Base-by-base conservation (phyloP, 1,139 yeast species). In the Candida sanyaensis region DNA sequence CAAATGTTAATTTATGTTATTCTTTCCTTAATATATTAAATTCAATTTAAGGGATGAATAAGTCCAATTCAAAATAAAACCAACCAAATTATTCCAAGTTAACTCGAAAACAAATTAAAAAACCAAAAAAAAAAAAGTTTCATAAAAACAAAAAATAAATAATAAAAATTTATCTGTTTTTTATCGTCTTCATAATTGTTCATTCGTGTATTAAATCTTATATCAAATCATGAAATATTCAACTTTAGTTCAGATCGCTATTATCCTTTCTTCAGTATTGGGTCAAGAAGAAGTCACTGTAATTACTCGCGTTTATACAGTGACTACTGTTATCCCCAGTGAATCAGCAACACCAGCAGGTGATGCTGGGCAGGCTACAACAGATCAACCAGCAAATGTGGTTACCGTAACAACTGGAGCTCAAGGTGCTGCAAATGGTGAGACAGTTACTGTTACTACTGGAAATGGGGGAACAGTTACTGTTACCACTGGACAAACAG, bases 201-300 rank as follows among this genome's bases (percentile, higher is more conserved):
- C 21, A 32, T 37, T 12, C 30, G 40, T 37, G 40, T 37, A 10
- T 32, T 32, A 6, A 11, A 10, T 24, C 9, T 29, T 11, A 21
- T 21, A 6, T 11, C 10, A 10, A 21, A 37, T 17, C 17, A 44
- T 44, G 48, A 45, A 41, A 24, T 31, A 37, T 12, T 41, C 48
- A 11, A 39, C 34, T 13, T 41, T 44, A 33, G 29, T 43, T 37
- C 30, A 31, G 32, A 39, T 43, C 33, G 44, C 43, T 21, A 17
- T 46, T 27, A 26, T 31, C 28, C 29, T 39, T 21, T 37, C 46
- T 8, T 8, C 45, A 24, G 37, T 45, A 17, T 23, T 42, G 26
- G 44, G 49, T n/a, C 42, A 46, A 32, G 46, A 43, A 23, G 37
- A 33, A 24, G 31, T 32, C 27, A 38, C 47, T 29, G 43, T 39